Evolutionary conservation across 345 rosid species (phyloP).

Genomic region (Sonneratia alba): DNA sequence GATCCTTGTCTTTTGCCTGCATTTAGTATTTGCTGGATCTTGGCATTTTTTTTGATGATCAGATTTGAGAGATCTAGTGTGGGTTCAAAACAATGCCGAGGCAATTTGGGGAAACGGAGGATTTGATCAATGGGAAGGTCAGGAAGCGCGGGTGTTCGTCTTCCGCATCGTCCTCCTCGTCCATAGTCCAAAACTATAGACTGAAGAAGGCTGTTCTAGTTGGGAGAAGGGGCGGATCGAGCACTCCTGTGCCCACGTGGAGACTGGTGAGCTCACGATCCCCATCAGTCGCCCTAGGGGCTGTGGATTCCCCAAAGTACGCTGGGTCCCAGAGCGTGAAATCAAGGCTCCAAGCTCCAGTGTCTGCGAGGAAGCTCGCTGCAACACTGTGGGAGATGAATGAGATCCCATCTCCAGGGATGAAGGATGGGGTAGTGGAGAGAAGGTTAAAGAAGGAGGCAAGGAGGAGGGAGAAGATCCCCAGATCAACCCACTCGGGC

Average conservation of each 20-base stretch:
- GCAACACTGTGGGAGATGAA: constrained; percentile 99
- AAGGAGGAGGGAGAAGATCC: constrained; percentile 37
- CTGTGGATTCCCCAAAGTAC: constrained; percentile 47
- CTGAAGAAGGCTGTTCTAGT: constrained; percentile 79
- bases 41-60: not conserved
- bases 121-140: constrained; percentile 65
- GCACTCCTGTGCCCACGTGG: constrained; percentile 86
- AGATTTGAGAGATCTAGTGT: constrained; percentile 21
- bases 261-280: constrained; percentile 62
- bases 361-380: constrained; percentile 92
- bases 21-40: not conserved
- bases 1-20: not conserved
- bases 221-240: constrained; percentile 78
- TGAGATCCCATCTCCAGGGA: constrained; percentile 74
- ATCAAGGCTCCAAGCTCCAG: constrained; percentile 43
- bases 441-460: constrained; percentile 38
- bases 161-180: constrained; percentile 78
- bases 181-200: constrained; percentile 60
- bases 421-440: constrained; percentile 33
- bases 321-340: constrained; percentile 31
- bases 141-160: constrained; percentile 88
- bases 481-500: constrained; percentile 59
- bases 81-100: constrained; percentile 44
- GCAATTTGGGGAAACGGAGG: constrained; percentile 42
- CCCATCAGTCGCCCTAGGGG: constrained; percentile 40